Base-by-base conservation (phyloP, 2,329 filamentous ascomycete genomes). In the Chalaropsis thielavioides region DNA sequence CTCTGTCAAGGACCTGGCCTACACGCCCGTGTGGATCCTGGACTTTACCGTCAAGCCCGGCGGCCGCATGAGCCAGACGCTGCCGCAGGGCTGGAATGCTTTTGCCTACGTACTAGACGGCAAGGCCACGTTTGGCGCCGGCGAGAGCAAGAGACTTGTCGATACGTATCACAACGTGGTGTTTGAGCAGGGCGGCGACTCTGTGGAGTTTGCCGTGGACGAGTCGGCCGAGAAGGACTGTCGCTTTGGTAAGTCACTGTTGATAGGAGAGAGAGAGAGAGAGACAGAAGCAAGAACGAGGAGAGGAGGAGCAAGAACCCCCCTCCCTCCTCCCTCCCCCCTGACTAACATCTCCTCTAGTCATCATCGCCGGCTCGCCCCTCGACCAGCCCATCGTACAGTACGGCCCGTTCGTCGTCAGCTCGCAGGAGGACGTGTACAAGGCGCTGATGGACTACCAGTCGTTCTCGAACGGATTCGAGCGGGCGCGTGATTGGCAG, bases 21-120 rank as follows among this genome's bases (percentile, higher is more conserved):
- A 97, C 75, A 97, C 92, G 1, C 94, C 94, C 0, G 91, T 97
- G n/a, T 97, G 92, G 92, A 80, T 96, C 68, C 80, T 97, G 56
- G 92, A 97, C 73, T 79, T 96, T 62, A 85, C 83, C 22, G 83
- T 97, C 63, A 77, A 84, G 71, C 91, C 92, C 0, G 92, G 92
- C 63, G 91, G 89, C 59, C 83, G 80, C 67, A 78, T 97, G 69
- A 80, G 79, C 24, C 92, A 97, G 77, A 75, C 82, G 4, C 72
- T 97, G 2, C 92, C 92, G 0, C 76, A 79, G 68, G 87, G 85
- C 35, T 97, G 91, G 90, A 96, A 95, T 74, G 85, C 89, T 1
- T 97, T 97, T 72, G 86, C 87, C 17, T 97, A 96, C 74, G 87
- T 84, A 2, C 79, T 97, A n/a, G 80, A 85, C 67, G 92, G 92